Base-by-base conservation (phyloP, 2,329 filamentous ascomycete genomes). In the Chaetomiaceae sp. region DNA sequence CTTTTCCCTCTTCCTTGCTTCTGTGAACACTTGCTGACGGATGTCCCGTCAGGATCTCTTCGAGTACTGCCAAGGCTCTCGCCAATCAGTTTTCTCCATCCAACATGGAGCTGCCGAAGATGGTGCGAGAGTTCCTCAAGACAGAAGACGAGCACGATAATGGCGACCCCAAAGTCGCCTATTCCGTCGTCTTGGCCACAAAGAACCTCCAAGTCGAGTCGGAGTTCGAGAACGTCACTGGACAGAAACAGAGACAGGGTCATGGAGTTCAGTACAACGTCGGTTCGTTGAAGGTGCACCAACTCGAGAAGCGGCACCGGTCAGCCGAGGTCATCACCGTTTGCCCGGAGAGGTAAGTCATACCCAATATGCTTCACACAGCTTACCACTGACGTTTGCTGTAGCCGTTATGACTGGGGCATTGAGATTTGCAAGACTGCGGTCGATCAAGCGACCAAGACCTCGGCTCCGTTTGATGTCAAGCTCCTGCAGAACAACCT, bases 371-470 rank as follows among this genome's bases (percentile, higher is more conserved):
- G 2, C 33, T 33, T 9, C 19, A 31, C 14, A 51, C 15, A 17
- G 27, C 40, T 61, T 66, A 38, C 67, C 51, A 37, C 20, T 44
- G 4, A 29, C 27, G 9, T 11, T 15, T 3, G 44, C 1, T 9
- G 12, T 20, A 72, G 71, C 37, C 52, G 52, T 3, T 57, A 70
- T 8, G 72, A 75, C 54, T 75, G 73, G 73, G 65, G 64, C 3
- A 43, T 75, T 2, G 63, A 65, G 23, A 65, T 68, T 0, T 48
- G 65, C 12, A 61, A 65, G 4, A 63, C 66, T 6, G 54, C 66
- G 7, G 39, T 38, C 9, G 25, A 31, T 2, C 54, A 60, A 6
- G 55, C 59, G 19, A 49, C 53, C 22, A 58, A 54, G 12, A 19
- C 36, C 4, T 22, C 29, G 1, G 37, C 64, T 5, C 65, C 66